Percentiles rank a stretch among this genome's conserved stretches.
These are phyloP conservation scores for Saccharomyces jurei DNA, from an alignment of 805 yeast genomes.

Conservation along the genomic window DNA sequence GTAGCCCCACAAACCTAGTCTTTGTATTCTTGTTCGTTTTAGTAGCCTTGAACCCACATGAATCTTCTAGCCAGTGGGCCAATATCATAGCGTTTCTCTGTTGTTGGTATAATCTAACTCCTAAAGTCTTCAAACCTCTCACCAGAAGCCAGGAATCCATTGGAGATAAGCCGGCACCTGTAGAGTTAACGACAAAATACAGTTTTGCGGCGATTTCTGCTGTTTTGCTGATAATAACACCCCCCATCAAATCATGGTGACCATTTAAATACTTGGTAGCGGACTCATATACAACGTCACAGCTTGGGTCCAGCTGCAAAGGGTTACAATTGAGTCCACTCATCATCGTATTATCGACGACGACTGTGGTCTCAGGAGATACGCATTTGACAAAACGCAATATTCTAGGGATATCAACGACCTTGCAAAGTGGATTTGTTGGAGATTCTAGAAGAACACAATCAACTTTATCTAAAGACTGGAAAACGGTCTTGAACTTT, in stretches of 20 bases:
- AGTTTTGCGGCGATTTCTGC: constrained; percentile 58
- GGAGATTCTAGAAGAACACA: constrained; percentile 63
- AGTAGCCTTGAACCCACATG: constrained; percentile 42
- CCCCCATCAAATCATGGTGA: constrained; percentile 96
- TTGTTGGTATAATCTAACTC: constrained; percentile 80
- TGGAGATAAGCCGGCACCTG: constrained; percentile 88
- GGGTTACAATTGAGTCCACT: constrained; percentile 83
- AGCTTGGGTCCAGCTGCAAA: constrained; percentile 57
- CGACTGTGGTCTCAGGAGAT: constrained; percentile 63
- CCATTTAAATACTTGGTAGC: constrained; percentile 91
- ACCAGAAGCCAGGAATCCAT: constrained; percentile 86
- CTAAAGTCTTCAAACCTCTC: constrained; percentile 82
- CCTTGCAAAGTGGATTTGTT: constrained; percentile 86
- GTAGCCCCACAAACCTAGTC: constrained; percentile 81
- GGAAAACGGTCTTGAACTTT: constrained; percentile 49
- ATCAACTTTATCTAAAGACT: constrained; percentile 56
- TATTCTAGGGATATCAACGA: constrained; percentile 68
- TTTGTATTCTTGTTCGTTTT: constrained; percentile 23
- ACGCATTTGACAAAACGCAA: constrained; percentile 56
- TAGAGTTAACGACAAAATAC: constrained; percentile 74
- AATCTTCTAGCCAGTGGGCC: constrained; percentile 61
- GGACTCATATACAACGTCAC: constrained; percentile 86
- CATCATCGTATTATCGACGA: constrained; percentile 96
- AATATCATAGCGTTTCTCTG: constrained; percentile 70
- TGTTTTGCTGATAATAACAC: constrained; percentile 67